phyloP scores from a whole-genome alignment of 1,284 basidiomycete species.

The Ustilago nuda region DNA sequence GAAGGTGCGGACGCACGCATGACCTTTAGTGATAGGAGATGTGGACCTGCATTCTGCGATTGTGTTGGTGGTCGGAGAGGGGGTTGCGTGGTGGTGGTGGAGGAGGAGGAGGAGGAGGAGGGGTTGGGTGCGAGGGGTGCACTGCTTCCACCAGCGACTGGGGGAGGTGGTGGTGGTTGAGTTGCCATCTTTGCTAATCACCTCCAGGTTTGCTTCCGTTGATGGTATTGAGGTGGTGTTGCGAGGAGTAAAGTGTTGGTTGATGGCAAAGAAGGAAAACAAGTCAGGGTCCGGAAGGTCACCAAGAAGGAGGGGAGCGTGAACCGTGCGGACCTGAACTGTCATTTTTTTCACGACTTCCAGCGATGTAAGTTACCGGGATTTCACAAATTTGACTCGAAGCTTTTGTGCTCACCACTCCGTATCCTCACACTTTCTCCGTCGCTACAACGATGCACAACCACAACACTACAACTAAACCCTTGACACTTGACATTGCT shows the following conservation, averaged over 20 bases:
- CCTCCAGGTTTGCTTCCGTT: background rate
- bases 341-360: background rate
- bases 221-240: background rate
- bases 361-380: background rate
- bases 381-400: background rate
- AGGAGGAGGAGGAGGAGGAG: background rate
- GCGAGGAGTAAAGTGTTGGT: background rate
- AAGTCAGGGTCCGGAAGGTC: background rate
- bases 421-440: background rate
- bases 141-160: background rate
- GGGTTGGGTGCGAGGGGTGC: constrained; percentile 3
- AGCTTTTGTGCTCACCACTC: background rate
- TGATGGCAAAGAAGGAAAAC: background rate
- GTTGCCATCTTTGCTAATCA: background rate
- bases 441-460: background rate
- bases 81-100: constrained; percentile 7
- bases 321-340: constrained; percentile 19
- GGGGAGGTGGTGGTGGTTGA: background rate
- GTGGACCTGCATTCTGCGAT: constrained; percentile 31
- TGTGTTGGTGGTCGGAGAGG: background rate
- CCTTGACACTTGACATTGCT: no score
- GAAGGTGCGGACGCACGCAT: constrained; percentile 56
- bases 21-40: constrained; percentile 59
- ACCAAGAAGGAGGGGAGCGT: background rate
- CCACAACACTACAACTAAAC: no score